Base-by-base conservation (phyloP, 1,139 yeast species). In the Lodderomyces theae region DNA sequence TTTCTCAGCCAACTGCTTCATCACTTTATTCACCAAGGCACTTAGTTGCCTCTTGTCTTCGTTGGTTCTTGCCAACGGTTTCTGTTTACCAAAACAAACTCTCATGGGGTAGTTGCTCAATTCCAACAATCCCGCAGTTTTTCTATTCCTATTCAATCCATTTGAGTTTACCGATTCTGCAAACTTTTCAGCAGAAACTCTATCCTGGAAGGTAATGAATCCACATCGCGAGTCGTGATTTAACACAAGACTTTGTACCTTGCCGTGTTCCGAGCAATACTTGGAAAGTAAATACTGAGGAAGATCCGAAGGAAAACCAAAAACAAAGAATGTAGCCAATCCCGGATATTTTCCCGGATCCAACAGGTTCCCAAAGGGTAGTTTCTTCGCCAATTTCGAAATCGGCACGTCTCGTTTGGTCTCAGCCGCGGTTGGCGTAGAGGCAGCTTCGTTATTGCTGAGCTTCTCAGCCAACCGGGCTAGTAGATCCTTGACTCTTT, bases 151-250 rank as follows among this genome's bases (percentile, higher is more conserved):
- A 48, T 66, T 67, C 38, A 60, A 47, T 1, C 65, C 69, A 39
- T 64, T 61, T 1, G 37, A 41, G 2, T 39, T 37, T 4, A 79
- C 54, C 1, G 64, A 42, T 0, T 50, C 46, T 0, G 86, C 83
- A 34, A 82, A 77, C 1, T 51, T 50, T 41, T 80, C 84, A 0
- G 94, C 92, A 1, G 69, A 64, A 4, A 58, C 51, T 29, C 85
- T 61, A 1, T 66, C 63, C 3, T 61, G 52, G 52, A 77, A 86
- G 9, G 74, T 69, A 2, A 86, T 63, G 54, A 70, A 86, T 1
- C 88, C 96, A 53, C 86, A 78, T 41, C 75, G 69, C 2, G 90
- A 84, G 18, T 67, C 66, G 48, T 81, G 87, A 21, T 78, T 70
- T n/a, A 84, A 61, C 7, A 72, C 69, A 26, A 80, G 56, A 7